A percentile compares a stretch with the other conserved stretches of the same genome.
These are phyloP conservation scores for Alternaria arborescens DNA, from an alignment of 2,329 filamentous ascomycete species.

Conservation along the genomic window DNA sequence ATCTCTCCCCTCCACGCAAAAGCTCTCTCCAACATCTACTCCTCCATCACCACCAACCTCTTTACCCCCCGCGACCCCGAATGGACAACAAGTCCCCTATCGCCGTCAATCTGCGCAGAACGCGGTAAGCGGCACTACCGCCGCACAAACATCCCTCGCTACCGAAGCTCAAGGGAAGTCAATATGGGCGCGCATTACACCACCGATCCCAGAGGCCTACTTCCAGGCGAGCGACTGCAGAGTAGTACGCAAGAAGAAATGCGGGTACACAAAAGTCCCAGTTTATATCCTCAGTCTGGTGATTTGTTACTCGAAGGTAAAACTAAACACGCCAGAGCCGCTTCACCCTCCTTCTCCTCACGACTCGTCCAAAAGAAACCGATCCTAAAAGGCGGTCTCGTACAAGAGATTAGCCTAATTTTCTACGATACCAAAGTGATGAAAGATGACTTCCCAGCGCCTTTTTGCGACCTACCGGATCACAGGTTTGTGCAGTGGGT, in stretches of 20 bases:
- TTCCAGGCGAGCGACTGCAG: background rate
- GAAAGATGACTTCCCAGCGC: background rate
- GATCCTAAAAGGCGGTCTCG: background rate
- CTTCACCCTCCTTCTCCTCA: background rate
- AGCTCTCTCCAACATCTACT: conserved; percentile 1
- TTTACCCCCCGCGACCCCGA: background rate
- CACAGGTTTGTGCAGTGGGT: background rate
- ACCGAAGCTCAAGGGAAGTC: background rate
- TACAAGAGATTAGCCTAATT: background rate
- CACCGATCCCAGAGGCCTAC: background rate
- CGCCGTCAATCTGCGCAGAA: background rate
- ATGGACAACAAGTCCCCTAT: background rate
- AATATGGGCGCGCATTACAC: background rate
- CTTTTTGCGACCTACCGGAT: background rate
- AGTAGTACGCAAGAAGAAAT: background rate
- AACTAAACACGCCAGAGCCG: background rate
- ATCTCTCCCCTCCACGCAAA: background rate
- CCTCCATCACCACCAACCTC: background rate
- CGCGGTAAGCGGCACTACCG: background rate
- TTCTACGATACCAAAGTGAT: background rate
- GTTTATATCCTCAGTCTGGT: background rate
- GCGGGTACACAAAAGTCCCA: background rate
- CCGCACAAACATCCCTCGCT: background rate
- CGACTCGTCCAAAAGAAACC: background rate
- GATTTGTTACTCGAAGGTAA: background rate